Evolutionary conservation across 331 rosid species (phyloP), one percentile per base, ranked within the genome.

Genomic region (Spiraea crenata): DNA sequence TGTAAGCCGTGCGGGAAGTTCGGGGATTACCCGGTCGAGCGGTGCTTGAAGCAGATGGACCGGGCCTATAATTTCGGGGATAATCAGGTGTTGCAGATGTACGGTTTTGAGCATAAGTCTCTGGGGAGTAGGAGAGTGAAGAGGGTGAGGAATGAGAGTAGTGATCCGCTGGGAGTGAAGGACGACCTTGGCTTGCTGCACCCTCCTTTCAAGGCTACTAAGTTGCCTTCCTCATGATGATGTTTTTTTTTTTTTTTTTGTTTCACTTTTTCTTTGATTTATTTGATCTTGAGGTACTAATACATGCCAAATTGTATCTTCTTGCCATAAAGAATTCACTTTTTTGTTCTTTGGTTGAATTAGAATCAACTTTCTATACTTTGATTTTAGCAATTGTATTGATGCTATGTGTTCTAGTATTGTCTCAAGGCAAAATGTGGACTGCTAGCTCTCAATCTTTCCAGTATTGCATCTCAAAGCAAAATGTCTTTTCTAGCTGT

Each of bases 131-230:
- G 85, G 41, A 82, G 51, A 63, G 98, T 92, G 44, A 92, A 88
- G 87, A 84, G 91, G 58, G 86, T 92, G 54, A 82, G 95, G 71
- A 92, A 92, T 63, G 93, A 92, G 52, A 85, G 74, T 1, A 74
- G 84, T 50, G 86, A 83, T 52, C 96, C 95, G 1, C 78, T 87
- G 44, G 90, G 87, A 9, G 83, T 86, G 44, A 90, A 90, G 58
- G 96, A 92, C 77, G 91, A 90, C n/a, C 96, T 92, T 63, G 98
- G 98, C 9, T 82, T 92, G 89, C 96, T 90, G 61, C 96, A 92
- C 54, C 96, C 96, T 15, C 77, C 82, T 11, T 92, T 88, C 79
- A 90, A 90, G 74, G 98, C 96, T 37, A 66, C 85, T 67, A 90
- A 82, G 88, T 76, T 80, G 41, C 74, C 78, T 9, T 51, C 87